Conservation (phyloP, 768 basidiomycete genomes). For the Mycena maculata region DNA sequence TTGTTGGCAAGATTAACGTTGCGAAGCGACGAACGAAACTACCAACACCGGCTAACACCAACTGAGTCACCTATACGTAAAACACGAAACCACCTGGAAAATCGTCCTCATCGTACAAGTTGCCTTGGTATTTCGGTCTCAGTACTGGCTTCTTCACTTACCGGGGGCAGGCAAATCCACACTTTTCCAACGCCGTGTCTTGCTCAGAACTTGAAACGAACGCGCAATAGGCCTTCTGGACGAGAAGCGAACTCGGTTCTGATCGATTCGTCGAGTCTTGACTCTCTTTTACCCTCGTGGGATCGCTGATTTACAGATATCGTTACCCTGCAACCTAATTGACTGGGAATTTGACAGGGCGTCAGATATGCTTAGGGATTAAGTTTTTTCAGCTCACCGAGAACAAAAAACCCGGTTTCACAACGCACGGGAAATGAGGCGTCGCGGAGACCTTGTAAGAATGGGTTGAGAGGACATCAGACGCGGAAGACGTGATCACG, state of each 20-base stretch:
- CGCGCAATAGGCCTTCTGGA: too few relatives aligned
- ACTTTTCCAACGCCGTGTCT: too few relatives aligned
- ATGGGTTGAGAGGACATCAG: too few relatives aligned
- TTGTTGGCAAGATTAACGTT: neutral
- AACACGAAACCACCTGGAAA: too few relatives aligned
- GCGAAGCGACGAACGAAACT: neutral
- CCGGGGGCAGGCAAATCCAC: too few relatives aligned
- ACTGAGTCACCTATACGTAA: neutral
- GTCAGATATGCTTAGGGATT: slow-evolving; percentile 22
- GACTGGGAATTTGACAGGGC: slow-evolving; percentile 25
- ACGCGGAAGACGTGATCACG: too few relatives aligned
- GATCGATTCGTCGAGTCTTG: neutral
- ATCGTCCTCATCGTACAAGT: too few relatives aligned
- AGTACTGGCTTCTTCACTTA: too few relatives aligned
- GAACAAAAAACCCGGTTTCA: neutral
- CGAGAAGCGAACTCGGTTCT: neutral
- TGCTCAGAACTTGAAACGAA: too few relatives aligned
- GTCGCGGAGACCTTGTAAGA: too few relatives aligned
- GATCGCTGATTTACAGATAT: slow-evolving; percentile 11
- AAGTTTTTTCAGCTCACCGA: neutral
- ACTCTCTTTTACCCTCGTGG: slow-evolving; percentile 11
- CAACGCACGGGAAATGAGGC: neutral
- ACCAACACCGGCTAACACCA: neutral
- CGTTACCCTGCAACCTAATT: slow-evolving; percentile 1
- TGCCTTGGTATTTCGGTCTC: too few relatives aligned